These are phyloP conservation scores for Aurifilum marmelostoma DNA, from an alignment of 2,329 filamentous ascomycete genomes.

Conservation along the genomic window DNA sequence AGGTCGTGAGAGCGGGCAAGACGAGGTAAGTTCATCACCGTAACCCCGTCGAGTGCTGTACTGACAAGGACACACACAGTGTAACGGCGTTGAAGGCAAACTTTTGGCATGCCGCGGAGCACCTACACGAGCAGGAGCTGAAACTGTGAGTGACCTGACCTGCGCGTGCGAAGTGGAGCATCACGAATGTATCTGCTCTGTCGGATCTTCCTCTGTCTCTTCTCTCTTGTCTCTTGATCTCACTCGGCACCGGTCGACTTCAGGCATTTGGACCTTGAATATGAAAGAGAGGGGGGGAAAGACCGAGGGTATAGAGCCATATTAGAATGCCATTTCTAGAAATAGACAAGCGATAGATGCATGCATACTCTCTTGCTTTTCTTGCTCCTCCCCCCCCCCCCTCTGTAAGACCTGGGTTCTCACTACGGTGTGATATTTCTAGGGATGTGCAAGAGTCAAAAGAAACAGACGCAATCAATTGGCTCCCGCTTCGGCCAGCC, in stretches of 20 bases:
- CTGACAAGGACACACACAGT: conserved; percentile 48
- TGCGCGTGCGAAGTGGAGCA: conserved; percentile 23
- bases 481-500: conserved; percentile 29
- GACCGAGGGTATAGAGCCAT: conserved; percentile 23
- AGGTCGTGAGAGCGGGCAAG: conserved; percentile 84
- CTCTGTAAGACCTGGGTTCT: conserved; percentile 39
- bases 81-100: conserved; percentile 91
- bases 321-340: conserved; percentile 30
- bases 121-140: conserved; percentile 71
- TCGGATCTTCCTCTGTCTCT: conserved; percentile 5
- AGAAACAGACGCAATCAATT: conserved; percentile 4
- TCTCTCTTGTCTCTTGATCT: neutral
- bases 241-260: neutral
- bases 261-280: neutral
- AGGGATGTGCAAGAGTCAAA: conserved; percentile 14
- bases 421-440: conserved; percentile 36
- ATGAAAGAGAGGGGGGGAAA: neutral
- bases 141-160: conserved; percentile 71
- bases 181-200: conserved; percentile 15
- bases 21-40: conserved; percentile 66
- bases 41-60: neutral
- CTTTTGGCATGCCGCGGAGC: conserved; percentile 75
- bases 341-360: conserved; percentile 31
- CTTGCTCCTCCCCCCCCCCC: conserved; percentile 9
- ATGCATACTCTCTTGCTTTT: conserved; percentile 24